phyloP scores from a whole-genome alignment of 2,329 filamentous ascomycete species.

The Botrytis fabae region DNA sequence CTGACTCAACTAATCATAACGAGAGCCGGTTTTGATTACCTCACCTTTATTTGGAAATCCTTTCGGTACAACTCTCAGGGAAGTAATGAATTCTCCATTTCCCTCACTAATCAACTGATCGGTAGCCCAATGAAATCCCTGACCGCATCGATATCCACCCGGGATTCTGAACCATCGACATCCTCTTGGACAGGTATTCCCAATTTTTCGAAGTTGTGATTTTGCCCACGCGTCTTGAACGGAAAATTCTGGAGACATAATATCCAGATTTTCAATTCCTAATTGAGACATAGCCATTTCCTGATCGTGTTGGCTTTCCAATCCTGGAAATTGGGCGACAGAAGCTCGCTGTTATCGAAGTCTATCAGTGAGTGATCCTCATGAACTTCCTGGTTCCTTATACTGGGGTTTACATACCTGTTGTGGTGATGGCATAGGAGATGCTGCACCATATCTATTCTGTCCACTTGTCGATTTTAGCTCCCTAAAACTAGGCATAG shows the following conservation, averaged over 20 bases:
- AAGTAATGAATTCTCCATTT: neutral
- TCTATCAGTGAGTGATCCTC: neutral
- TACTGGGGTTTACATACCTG: neutral
- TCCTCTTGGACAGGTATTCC: neutral
- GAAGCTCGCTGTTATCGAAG: neutral
- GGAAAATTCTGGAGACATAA: neutral
- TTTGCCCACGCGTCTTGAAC: conserved; percentile 5
- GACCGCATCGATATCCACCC: conserved; percentile 6
- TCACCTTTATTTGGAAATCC: neutral
- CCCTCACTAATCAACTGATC: neutral
- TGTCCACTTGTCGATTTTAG: neutral
- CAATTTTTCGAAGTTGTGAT: neutral
- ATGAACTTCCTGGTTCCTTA: neutral
- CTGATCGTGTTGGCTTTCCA: neutral
- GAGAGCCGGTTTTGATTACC: neutral
- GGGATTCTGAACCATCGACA: neutral
- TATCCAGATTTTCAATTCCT: neutral
- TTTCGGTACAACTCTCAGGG: neutral
- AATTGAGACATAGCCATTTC: neutral
- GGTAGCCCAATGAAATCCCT: neutral
- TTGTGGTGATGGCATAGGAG: neutral
- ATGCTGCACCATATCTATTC: neutral
- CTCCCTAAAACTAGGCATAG: neutral
- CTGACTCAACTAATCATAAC: neutral
- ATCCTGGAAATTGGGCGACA: neutral